Conservation (phyloP, 768 basidiomycete genomes). For the Gautieria morchelliformis region DNA sequence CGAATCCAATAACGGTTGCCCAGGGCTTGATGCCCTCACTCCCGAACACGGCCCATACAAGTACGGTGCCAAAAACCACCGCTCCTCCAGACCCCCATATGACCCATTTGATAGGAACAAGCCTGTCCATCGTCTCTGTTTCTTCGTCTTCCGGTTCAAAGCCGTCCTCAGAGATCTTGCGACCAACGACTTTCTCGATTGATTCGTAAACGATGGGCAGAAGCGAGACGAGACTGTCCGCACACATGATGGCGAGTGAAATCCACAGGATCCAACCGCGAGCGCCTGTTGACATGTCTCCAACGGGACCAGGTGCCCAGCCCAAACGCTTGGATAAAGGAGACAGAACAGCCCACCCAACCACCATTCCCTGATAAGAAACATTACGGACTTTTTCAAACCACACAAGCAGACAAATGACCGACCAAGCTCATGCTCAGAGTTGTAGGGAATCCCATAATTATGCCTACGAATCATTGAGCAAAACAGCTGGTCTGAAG, state of each 20-base stretch:
- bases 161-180: slow-evolving; percentile 15
- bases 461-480: slow-evolving; percentile 53
- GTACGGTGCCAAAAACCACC: slow-evolving; percentile 55
- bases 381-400: background rate
- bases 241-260: slow-evolving; percentile 90
- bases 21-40: slow-evolving; percentile 88
- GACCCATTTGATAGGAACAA: slow-evolving; percentile 80
- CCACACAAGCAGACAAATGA: slow-evolving; percentile 9
- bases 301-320: slow-evolving; percentile 92
- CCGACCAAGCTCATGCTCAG: slow-evolving; percentile 83
- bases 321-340: slow-evolving; percentile 72
- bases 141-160: slow-evolving; percentile 44
- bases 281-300: slow-evolving; percentile 80
- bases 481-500: background rate
- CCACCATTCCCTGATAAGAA: slow-evolving; percentile 73
- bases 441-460: slow-evolving; percentile 96
- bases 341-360: slow-evolving; percentile 91
- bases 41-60: slow-evolving; percentile 88
- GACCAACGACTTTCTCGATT: slow-evolving; percentile 24
- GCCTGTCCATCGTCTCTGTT: slow-evolving; percentile 65
- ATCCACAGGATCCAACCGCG: slow-evolving; percentile 97
- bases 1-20: slow-evolving; percentile 83
- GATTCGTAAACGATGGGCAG: slow-evolving; percentile 62
- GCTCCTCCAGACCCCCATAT: slow-evolving; percentile 52
- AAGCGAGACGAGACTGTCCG: slow-evolving; percentile 82